Conservation (phyloP, 2,329 filamentous ascomycete genomes). For the Bipolaris oryzae region DNA sequence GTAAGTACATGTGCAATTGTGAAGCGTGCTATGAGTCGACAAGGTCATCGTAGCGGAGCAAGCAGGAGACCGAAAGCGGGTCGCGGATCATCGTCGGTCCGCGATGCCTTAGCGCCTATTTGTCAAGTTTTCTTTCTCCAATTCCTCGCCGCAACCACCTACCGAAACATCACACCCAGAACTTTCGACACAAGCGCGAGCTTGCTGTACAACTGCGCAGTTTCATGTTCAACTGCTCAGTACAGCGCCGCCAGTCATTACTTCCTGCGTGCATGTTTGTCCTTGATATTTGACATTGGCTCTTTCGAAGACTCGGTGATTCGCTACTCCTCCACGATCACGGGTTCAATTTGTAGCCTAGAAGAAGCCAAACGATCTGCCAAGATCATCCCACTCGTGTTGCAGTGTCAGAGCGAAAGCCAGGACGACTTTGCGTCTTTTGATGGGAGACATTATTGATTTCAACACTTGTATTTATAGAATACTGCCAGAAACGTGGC, state of each 20-base stretch:
- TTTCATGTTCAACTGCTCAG: constrained; percentile 4
- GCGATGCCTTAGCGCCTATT: constrained; percentile 5
- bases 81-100: constrained; percentile 14
- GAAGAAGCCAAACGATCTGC: constrained; percentile 76
- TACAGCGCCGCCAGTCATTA: background rate
- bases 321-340: constrained; percentile 69
- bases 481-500: background rate
- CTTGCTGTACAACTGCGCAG: constrained; percentile 1
- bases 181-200: background rate
- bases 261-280: background rate
- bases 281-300: constrained; percentile 56
- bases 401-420: constrained; percentile 79
- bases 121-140: constrained; percentile 14
- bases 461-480: constrained; percentile 1
- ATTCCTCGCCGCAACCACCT: background rate
- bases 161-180: constrained; percentile 2
- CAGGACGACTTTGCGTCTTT: constrained; percentile 87
- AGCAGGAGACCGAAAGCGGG: constrained; percentile 4
- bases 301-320: constrained; percentile 92
- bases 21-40: too few species aligned
- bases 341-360: constrained; percentile 90
- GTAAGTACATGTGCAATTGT: too few species aligned
- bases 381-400: constrained; percentile 93
- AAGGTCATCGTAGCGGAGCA: background rate
- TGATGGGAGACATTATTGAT: constrained; percentile 70